Evolutionary conservation across 2,329 filamentous ascomycete genomes (phyloP).

Genomic region (Colletotrichum lentis): DNA sequence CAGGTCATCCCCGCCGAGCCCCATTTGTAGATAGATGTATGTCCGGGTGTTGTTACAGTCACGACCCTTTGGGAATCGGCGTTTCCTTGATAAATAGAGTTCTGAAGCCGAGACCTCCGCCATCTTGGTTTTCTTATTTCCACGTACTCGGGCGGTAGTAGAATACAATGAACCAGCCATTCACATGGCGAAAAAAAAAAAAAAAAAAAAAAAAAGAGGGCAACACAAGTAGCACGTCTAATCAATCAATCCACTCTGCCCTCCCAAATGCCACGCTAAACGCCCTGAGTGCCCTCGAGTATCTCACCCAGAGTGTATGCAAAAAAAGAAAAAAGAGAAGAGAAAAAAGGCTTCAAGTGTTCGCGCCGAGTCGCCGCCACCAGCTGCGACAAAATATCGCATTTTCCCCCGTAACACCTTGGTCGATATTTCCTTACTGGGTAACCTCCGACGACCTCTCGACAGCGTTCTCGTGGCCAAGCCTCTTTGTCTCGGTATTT

Average conservation of each 20-base stretch:
- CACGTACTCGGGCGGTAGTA: slow-evolving; percentile 8
- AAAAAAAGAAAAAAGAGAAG: not conserved
- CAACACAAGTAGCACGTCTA: slow-evolving; percentile 18
- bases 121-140: slow-evolving; percentile 11
- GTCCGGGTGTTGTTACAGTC: not conserved
- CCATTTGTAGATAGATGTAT: slow-evolving; percentile 21
- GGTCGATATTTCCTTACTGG: slow-evolving; percentile 42
- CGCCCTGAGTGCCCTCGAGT: slow-evolving; percentile 27
- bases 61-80: no score
- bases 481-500: slow-evolving; percentile 53
- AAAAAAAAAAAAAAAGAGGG: not conserved
- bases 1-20: slow-evolving; percentile 1
- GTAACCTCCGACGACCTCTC: slow-evolving; percentile 48
- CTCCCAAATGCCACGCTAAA: slow-evolving; percentile 28
- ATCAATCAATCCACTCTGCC: slow-evolving; percentile 19
- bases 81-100: slow-evolving; percentile 18
- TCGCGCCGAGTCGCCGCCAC: not conserved
- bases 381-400: not conserved
- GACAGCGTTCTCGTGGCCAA: slow-evolving; percentile 51
- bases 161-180: slow-evolving; percentile 30
- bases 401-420: not conserved
- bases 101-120: not conserved
- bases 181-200: slow-evolving; percentile 19
- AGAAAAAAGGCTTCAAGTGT: not conserved
- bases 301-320: slow-evolving; percentile 35